Evolutionary conservation across 148 eudicot species (phyloP), one percentile per base, ranked within the genome.

Genomic region (Camellia lanceoleosa): DNA sequence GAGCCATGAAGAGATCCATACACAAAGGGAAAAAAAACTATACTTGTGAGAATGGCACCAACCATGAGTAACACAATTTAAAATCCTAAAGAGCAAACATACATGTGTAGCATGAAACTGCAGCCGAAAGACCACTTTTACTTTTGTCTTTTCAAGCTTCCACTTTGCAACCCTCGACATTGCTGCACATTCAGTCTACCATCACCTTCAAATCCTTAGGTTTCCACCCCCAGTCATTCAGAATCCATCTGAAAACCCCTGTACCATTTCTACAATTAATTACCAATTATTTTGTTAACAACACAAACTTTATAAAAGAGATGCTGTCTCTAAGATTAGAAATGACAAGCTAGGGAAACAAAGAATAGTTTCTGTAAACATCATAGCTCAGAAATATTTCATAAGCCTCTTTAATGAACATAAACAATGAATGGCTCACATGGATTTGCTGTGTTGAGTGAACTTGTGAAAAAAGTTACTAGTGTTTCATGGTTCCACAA

Each of bases 81-180:
- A 38, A 12, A 67, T 55, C 43, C 20, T 41, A 47, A 75, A n/a
- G 51, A 67, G 23, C 47, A 79, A 83, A 84, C 98, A 81, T 89
- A 96, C 99, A 87, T 96, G 95, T 68, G 97, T 92, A 79, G 98
- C 95, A 85, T 96, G 94, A 87, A 94, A 96, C 83, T 96, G 99
- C 58, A 96, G 88, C 82, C 99, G 92, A 78, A 96, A 96, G 72
- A 94, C 98, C 43, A 94, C 98, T 92, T 94, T 92, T 23, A 96
- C 93, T 92, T 90, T 96, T 47, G 92, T 82, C 89, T 92, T 96
- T 88, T 96, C 99, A 84, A 89, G 84, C 86, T 92, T 91, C 97
- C 92, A 89, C 91, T 90, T 89, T 38, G 91, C 71, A 80, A 80
- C 82, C 89, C 95, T 92, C 54, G 98, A 94, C 99, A 94, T 96